Base-by-base conservation (phyloP, 2,329 filamentous ascomycete genomes). In the Apiospora aurea region DNA sequence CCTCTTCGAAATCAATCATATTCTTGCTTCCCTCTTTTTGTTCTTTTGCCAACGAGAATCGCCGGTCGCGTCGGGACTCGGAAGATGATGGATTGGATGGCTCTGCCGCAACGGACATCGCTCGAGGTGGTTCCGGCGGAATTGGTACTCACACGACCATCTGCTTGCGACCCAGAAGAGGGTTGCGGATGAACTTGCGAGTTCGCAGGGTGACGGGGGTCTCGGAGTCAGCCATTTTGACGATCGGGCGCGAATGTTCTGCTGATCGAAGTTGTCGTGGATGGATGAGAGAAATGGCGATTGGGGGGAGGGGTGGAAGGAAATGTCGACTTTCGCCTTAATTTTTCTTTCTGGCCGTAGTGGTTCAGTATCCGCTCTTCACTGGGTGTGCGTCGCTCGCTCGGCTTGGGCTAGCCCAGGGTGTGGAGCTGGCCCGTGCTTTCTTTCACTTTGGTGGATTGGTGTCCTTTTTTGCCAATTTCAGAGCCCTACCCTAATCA, bases 151-250 rank as follows among this genome's bases (percentile, higher is more conserved):
- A 98, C 96, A 98, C 94, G 88, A 98, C 96, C 94, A 98, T 97
- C 93, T 98, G 96, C 92, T 97, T 97, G 87, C 96, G 94, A 86
- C 93, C 94, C 85, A 99, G 93, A 84, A 99, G 94, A 86, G 96
- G 94, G 92, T 99, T 99, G 90, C 95, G 94, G 89, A 98, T 97
- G 94, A 99, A 99, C 91, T 98, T 98, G 94, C 96, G 96, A 88
- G 96, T 99, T 90, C 96, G 92, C 88, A 95, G 88, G 82, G 93
- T 95, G 85, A 95, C 92, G 84, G 92, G 87, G 81, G 87, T 86
- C 85, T 94, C 92, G 83, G 87, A 87, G 88, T 95, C 93, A 88
- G 95, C 93, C 96, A 98, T 97, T 86, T 87, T 97, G 89, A 87
- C 87, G 87, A 75, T 77, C 75, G 72, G 71, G 71, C 70, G 71